Evolutionary conservation across 2,329 filamentous ascomycete species (phyloP).

Genomic region (Delphinella strobiligena): DNA sequence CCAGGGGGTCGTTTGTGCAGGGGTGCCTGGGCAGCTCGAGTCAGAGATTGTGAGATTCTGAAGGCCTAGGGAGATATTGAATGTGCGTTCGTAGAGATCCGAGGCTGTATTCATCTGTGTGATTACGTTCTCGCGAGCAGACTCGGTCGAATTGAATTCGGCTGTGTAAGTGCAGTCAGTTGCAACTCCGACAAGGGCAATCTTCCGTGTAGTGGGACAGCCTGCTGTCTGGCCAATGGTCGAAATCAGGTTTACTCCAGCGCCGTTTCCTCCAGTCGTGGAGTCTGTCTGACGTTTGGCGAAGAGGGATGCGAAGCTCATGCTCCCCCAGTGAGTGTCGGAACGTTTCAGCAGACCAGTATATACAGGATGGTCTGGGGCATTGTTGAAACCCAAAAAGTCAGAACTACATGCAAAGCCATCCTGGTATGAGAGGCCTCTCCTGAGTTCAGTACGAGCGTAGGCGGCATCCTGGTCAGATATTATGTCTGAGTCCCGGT

Average conservation of each 20-base stretch:
- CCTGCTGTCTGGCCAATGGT: slow-evolving; percentile 75
- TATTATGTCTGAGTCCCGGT: slow-evolving; percentile 75
- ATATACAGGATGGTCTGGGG: slow-evolving; percentile 56
- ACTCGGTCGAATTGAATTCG: slow-evolving; percentile 52
- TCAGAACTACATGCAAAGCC: slow-evolving; percentile 57
- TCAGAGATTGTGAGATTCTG: slow-evolving; percentile 73
- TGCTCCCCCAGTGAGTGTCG: slow-evolving; percentile 44
- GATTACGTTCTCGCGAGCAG: slow-evolving; percentile 66
- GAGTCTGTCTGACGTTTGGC: slow-evolving; percentile 57
- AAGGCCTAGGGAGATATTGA: slow-evolving; percentile 89
- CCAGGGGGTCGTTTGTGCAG: slow-evolving; percentile 62
- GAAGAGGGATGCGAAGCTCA: slow-evolving; percentile 55
- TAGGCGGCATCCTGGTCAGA: slow-evolving; percentile 20
- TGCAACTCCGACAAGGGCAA: slow-evolving; percentile 82
- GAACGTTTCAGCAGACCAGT: slow-evolving; percentile 40
- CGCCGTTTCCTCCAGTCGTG: slow-evolving; percentile 60
- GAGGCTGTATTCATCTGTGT: slow-evolving; percentile 76
- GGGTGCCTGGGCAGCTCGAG: slow-evolving; percentile 57
- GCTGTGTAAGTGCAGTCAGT: slow-evolving; percentile 83
- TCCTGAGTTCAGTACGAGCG: slow-evolving; percentile 52
- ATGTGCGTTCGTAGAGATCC: slow-evolving; percentile 74
- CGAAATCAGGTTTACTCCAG: slow-evolving; percentile 62
- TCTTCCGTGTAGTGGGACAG: slow-evolving; percentile 79
- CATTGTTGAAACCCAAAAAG: slow-evolving; percentile 65
- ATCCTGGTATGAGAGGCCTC: slow-evolving; percentile 21